phyloP scores from a whole-genome alignment of 2,329 filamentous ascomycete genomes.

The Cladophialophora bantiana region DNA sequence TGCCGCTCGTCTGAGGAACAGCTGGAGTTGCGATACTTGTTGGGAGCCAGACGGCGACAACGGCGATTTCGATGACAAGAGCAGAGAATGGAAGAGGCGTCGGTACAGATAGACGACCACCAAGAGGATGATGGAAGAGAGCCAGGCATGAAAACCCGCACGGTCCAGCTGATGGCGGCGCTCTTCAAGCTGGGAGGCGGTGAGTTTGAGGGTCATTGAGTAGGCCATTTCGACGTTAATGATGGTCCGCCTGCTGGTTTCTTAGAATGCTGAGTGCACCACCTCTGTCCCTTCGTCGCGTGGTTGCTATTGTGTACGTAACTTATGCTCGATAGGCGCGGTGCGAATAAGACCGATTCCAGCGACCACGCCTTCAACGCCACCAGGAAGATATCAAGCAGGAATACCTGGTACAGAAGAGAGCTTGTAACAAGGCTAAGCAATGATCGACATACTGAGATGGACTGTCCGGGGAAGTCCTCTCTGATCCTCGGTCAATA shows the following conservation, averaged over 20 bases:
- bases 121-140: slow-evolving; percentile 58
- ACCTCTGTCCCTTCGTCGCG: neutral
- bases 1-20: slow-evolving; percentile 20
- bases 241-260: neutral
- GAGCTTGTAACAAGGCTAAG: neutral
- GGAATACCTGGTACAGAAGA: neutral
- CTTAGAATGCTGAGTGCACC: neutral
- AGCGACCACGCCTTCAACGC: neutral
- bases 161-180: slow-evolving; percentile 62
- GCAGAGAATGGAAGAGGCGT: neutral
- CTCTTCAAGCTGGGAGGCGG: slow-evolving; percentile 57
- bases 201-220: slow-evolving; percentile 58
- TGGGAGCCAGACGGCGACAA: slow-evolving; percentile 26
- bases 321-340: neutral
- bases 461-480: neutral
- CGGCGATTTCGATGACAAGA: neutral
- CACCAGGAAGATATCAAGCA: neutral
- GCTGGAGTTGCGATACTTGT: neutral
- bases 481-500: neutral
- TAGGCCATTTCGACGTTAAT: slow-evolving; percentile 46
- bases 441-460: neutral
- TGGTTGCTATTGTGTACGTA: neutral
- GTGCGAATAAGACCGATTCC: neutral
- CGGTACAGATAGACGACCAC: slow-evolving; percentile 50
- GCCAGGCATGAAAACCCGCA: slow-evolving; percentile 63